Conservation (phyloP, 495 filamentous ascomycete genomes). For the Cudoniella acicularis region DNA sequence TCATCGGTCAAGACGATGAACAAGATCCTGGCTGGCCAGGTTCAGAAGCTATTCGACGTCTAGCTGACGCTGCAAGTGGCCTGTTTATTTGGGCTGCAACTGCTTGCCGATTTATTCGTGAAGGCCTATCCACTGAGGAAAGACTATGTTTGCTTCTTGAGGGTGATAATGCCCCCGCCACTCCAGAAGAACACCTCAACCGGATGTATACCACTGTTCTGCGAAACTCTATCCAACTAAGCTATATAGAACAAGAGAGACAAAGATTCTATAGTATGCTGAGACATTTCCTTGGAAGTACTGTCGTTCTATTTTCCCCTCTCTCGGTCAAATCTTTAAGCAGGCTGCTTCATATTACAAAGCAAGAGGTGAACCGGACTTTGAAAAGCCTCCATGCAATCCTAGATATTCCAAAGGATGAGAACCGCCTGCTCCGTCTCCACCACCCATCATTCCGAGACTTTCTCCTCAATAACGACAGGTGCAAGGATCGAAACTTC, state of each 20-base stretch:
- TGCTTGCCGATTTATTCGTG: conserved; percentile 9
- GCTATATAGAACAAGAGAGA: background rate
- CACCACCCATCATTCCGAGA: conserved; percentile 49
- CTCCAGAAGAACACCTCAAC: conserved; percentile 2
- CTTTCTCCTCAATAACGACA: conserved; percentile 40
- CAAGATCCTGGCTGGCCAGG: background rate
- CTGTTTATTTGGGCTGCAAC: too few species aligned
- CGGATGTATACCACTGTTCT: conserved; percentile 2
- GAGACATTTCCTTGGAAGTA: background rate
- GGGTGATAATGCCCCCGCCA: background rate
- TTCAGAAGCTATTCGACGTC: background rate
- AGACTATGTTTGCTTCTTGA: background rate
- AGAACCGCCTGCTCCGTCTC: conserved; percentile 28
- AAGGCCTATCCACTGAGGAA: background rate
- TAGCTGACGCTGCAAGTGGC: conserved; percentile 1
- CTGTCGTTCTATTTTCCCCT: background rate
- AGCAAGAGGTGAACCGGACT: conserved; percentile 10
- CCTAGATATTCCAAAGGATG: conserved; percentile 30
- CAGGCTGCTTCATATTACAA: background rate
- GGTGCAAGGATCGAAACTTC: conserved; percentile 30
- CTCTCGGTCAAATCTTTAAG: background rate
- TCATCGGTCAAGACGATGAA: background rate
- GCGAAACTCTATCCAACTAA: background rate
- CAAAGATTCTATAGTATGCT: background rate
- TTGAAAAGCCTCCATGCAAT: conserved; percentile 32